Conservation (phyloP, 176 grass and related monocot species). For the Carex parvula region DNA sequence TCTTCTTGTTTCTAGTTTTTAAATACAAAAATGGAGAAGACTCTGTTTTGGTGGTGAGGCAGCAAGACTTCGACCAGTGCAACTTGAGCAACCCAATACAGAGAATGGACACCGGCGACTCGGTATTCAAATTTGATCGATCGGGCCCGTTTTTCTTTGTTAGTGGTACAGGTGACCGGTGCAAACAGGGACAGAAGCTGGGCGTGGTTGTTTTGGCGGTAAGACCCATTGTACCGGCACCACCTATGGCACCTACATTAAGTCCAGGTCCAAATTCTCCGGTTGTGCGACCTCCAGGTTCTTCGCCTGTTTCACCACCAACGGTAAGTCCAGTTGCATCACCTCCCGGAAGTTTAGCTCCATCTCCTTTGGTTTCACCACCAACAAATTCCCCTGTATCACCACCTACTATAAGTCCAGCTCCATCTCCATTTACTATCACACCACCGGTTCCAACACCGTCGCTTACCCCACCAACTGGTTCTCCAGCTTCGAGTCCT, state of each 20-base stretch:
- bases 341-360: background rate
- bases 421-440: slow-evolving; percentile 5
- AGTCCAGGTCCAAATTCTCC: slow-evolving; percentile 8
- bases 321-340: too few relatives aligned
- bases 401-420: background rate
- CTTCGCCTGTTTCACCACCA: background rate
- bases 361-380: background rate
- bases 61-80: slow-evolving; percentile 19
- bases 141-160: slow-evolving; percentile 18
- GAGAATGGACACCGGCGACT: slow-evolving; percentile 20
- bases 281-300: background rate
- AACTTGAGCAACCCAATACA: slow-evolving; percentile 27
- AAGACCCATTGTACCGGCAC: background rate
- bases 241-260: background rate
- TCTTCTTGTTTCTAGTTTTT: slow-evolving; percentile 8
- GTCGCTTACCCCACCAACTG: background rate
- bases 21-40: slow-evolving; percentile 18
- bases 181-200: slow-evolving; percentile 25
- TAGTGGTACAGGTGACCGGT: slow-evolving; percentile 17
- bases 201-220: background rate
- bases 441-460: background rate
- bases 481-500: background rate
- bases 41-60: slow-evolving; percentile 21
- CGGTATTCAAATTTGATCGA: slow-evolving; percentile 15
- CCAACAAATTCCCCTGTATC: background rate